These are phyloP conservation scores for Globisporangium apiculatum DNA, from an alignment of 352 stramenopile species.

Conservation along the genomic window DNA sequence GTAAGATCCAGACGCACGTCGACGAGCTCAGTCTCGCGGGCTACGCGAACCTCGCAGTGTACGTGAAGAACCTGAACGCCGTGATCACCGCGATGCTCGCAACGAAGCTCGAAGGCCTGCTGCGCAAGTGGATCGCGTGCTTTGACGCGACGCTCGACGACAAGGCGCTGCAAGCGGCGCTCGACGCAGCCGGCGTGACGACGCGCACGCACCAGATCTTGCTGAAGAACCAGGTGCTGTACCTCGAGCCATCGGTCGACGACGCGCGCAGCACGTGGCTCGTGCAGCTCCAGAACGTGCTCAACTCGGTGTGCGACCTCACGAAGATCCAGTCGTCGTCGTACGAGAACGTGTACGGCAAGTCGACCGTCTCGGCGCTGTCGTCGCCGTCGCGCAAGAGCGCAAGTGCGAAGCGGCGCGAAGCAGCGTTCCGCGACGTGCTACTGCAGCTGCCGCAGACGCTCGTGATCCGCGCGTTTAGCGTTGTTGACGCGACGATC, in stretches of 20 bases:
- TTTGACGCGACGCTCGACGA: slow-evolving; percentile 62
- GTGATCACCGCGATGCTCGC: slow-evolving; percentile 83
- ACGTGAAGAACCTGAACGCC: slow-evolving; percentile 89
- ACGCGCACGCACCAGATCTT: slow-evolving; percentile 89
- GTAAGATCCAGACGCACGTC: slow-evolving; percentile 88
- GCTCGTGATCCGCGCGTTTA: slow-evolving; percentile 73
- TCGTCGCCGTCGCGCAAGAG: slow-evolving; percentile 60
- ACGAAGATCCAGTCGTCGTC: slow-evolving; percentile 84
- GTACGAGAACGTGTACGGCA: slow-evolving; percentile 85
- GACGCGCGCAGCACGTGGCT: slow-evolving; percentile 87
- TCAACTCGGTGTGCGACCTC: slow-evolving; percentile 93
- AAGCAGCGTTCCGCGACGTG: slow-evolving; percentile 69
- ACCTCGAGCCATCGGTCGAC: slow-evolving; percentile 92
- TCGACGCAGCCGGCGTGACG: slow-evolving; percentile 37
- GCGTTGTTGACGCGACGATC: slow-evolving; percentile 66
- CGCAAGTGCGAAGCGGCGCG: slow-evolving; percentile 41
- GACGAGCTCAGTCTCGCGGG: slow-evolving; percentile 94
- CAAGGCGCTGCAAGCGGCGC: slow-evolving; percentile 36
- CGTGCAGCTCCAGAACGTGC: slow-evolving; percentile 88
- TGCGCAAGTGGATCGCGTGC: slow-evolving; percentile 63
- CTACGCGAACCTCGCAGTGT: slow-evolving; percentile 90
- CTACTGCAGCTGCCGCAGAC: slow-evolving; percentile 45
- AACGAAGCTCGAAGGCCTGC: slow-evolving; percentile 57
- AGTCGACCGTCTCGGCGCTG: slow-evolving; percentile 46
- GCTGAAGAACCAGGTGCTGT: slow-evolving; percentile 96